Conservation (phyloP, 2,329 filamentous ascomycete genomes). For the Stemphylium beticola region DNA sequence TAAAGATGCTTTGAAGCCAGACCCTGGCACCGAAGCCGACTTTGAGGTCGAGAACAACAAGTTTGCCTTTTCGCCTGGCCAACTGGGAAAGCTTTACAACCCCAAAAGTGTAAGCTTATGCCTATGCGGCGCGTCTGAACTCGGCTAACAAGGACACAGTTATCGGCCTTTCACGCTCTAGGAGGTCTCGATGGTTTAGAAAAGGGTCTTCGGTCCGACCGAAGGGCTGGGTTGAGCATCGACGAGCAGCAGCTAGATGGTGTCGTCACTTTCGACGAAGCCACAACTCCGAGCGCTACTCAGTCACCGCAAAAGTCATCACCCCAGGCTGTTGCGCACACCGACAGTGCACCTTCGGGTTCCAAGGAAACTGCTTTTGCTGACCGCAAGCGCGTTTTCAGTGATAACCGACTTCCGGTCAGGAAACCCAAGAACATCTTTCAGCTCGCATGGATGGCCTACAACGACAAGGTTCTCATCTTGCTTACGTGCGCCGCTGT, state of each 20-base stretch:
- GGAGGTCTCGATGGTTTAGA: constrained; percentile 76
- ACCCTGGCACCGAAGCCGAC: constrained; percentile 71
- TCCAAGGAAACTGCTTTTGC: constrained; percentile 50
- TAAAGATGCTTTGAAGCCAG: constrained; percentile 73
- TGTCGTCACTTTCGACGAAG: constrained; percentile 73
- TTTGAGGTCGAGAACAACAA: constrained; percentile 76
- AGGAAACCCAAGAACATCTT: constrained; percentile 73
- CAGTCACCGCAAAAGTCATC: constrained; percentile 28
- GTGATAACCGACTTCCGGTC: constrained; percentile 72
- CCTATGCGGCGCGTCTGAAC: not conserved
- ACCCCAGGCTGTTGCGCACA: constrained; percentile 15
- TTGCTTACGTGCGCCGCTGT: constrained; percentile 63
- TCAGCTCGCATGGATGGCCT: constrained; percentile 78
- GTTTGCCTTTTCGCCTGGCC: constrained; percentile 83
- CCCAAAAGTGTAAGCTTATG: constrained; percentile 70
- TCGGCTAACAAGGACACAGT: not conserved
- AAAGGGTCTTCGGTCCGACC: constrained; percentile 72
- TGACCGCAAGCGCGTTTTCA: constrained; percentile 74
- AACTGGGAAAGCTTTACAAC: constrained; percentile 80
- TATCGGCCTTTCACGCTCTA: constrained; percentile 71
- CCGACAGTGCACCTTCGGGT: constrained; percentile 31
- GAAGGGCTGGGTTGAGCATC: constrained; percentile 68
- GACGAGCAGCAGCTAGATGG: constrained; percentile 72
- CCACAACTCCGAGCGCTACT: constrained; percentile 40
- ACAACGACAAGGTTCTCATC: constrained; percentile 77